phyloP scores from a whole-genome alignment of 2,329 filamentous ascomycete genomes.

The Monosporascus sp. region DNA sequence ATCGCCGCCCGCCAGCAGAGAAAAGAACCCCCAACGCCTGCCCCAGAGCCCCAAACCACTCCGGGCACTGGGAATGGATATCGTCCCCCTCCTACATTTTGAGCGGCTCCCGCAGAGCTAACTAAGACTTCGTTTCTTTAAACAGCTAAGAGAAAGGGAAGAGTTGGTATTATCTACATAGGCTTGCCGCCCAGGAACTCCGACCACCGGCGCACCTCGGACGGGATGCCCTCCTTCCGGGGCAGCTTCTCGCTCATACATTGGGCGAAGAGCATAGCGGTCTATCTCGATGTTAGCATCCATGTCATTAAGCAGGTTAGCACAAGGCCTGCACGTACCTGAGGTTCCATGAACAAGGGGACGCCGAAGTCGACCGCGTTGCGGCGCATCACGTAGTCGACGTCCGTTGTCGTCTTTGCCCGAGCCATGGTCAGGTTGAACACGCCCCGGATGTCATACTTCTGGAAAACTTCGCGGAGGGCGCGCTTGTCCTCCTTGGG shows the following conservation, averaged over 20 bases:
- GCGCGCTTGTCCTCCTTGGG: conserved; percentile 94
- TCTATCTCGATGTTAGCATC: conserved; percentile 47
- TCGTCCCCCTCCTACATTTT: neutral
- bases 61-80: neutral
- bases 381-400: conserved; percentile 97
- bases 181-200: conserved; percentile 89
- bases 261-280: conserved; percentile 89
- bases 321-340: conserved; percentile 54
- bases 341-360: conserved; percentile 96
- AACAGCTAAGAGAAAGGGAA: neutral
- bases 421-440: conserved; percentile 89
- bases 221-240: conserved; percentile 78
- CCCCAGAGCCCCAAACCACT: neutral
- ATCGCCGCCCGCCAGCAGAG: too few relatives aligned
- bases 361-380: conserved; percentile 99
- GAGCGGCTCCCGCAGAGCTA: too few relatives aligned
- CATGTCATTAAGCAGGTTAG: neutral
- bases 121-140: too few relatives aligned
- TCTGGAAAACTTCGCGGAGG: conserved; percentile 90
- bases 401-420: conserved; percentile 79
- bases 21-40: neutral
- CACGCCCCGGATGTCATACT: conserved; percentile 91
- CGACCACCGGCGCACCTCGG: conserved; percentile 90
- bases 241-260: conserved; percentile 98
- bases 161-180: conserved; percentile 45